Percentiles rank a stretch among this genome's conserved stretches.
Evolutionary conservation across 257 asterid species (phyloP).

Genomic region (Cynanchum wilfordii): DNA sequence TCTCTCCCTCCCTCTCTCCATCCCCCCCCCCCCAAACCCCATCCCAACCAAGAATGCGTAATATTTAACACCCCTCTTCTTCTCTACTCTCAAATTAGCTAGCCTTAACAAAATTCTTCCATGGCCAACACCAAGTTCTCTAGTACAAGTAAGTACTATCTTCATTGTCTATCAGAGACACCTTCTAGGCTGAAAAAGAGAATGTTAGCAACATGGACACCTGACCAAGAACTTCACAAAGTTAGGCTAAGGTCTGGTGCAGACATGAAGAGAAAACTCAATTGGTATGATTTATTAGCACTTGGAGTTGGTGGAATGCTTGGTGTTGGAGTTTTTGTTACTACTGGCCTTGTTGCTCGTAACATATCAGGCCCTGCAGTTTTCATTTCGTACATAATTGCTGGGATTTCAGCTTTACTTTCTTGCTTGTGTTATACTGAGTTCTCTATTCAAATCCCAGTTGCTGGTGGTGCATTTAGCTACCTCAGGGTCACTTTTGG

Average conservation of each 20-base stretch:
- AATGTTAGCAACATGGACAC: conserved; percentile 34
- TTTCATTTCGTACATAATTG: conserved; percentile 32
- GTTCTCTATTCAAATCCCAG: conserved; percentile 32
- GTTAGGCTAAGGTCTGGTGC: conserved; percentile 43
- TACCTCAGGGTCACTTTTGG: conserved; percentile 43
- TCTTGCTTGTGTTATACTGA: conserved; percentile 42
- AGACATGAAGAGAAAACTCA: conserved; percentile 39
- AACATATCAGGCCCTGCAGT: conserved; percentile 34
- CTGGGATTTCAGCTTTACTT: conserved; percentile 36
- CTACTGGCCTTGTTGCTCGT: conserved; percentile 35
- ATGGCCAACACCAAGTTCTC: conserved; percentile 20
- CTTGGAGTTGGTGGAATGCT: conserved; percentile 49
- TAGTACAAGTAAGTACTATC: conserved; percentile 8
- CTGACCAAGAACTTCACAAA: conserved; percentile 36
- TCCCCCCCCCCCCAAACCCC: background rate
- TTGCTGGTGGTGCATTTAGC: conserved; percentile 45
- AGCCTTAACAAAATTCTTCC: background rate
- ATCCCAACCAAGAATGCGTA: background rate
- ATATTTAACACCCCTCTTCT: background rate
- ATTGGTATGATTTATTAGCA: conserved; percentile 35
- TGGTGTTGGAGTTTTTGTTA: conserved; percentile 43
- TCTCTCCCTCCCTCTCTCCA: background rate
- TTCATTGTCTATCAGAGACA: conserved; percentile 32
- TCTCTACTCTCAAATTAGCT: too few species aligned
- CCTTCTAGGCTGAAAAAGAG: conserved; percentile 27